phyloP scores from a whole-genome alignment of 768 basidiomycete species.

The Amanita exitialis region DNA sequence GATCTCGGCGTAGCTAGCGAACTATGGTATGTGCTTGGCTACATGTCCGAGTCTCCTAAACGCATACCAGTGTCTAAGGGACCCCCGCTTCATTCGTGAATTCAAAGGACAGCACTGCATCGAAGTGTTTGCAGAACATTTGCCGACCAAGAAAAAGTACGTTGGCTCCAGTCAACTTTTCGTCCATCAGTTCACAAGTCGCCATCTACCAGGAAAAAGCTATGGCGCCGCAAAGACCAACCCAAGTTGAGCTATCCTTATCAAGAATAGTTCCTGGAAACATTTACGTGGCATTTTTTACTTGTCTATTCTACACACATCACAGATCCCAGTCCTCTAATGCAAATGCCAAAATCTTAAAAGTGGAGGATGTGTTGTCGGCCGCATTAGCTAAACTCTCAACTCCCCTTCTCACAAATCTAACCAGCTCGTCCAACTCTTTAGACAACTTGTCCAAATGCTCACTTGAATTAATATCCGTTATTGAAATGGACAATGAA shows the following conservation, averaged over 20 bases:
- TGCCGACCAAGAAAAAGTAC: conserved; percentile 84
- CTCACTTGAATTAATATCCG: conserved; percentile 36
- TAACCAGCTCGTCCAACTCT: conserved; percentile 63
- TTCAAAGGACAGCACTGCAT: conserved; percentile 81
- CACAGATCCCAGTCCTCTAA: conserved; percentile 71
- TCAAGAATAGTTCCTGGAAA: conserved; percentile 55
- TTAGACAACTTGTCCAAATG: conserved; percentile 53
- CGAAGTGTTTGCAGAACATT: conserved; percentile 81
- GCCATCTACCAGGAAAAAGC: conserved; percentile 57
- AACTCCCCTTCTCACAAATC: conserved; percentile 57
- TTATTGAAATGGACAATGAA: conserved; percentile 16
- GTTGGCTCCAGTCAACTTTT: conserved; percentile 17
- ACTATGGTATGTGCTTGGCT: conserved; percentile 55
- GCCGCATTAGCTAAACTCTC: conserved; percentile 52
- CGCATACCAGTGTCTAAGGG: no score
- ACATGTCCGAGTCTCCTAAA: background rate
- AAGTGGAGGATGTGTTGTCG: conserved; percentile 51
- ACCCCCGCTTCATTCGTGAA: conserved; percentile 89
- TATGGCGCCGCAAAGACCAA: conserved; percentile 84
- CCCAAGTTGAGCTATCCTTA: conserved; percentile 84
- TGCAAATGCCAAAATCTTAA: conserved; percentile 64
- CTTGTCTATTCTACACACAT: conserved; percentile 7
- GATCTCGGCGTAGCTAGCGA: conserved; percentile 95
- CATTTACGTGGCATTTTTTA: background rate
- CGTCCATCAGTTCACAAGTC: conserved; percentile 7